Percentiles rank a stretch among this genome's conserved stretches.
These are phyloP conservation scores for Clavariopsis aquatica DNA, from an alignment of 495 filamentous ascomycete species.

Conservation along the genomic window DNA sequence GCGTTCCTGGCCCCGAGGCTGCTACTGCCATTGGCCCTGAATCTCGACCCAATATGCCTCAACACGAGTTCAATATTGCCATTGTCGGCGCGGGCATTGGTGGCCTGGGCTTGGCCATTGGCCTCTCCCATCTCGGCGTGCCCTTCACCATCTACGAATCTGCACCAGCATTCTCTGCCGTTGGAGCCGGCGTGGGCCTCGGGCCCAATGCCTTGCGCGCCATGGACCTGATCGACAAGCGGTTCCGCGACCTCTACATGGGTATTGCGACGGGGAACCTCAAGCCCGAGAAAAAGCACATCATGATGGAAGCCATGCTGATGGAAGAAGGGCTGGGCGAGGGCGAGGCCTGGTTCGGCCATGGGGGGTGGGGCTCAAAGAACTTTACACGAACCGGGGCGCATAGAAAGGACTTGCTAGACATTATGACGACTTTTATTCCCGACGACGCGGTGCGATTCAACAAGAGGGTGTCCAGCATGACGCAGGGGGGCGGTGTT, in stretches of 20 bases:
- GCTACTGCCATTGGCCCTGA: neutral
- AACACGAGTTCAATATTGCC: constrained; percentile 22
- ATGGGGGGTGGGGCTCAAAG: constrained; percentile 14
- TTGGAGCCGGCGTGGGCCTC: constrained; percentile 30
- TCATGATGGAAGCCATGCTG: constrained; percentile 32
- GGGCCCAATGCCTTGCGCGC: constrained; percentile 27
- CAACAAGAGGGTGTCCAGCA: constrained; percentile 19
- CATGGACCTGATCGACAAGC: constrained; percentile 26
- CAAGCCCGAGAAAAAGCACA: constrained; percentile 20
- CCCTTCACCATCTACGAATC: constrained; percentile 33
- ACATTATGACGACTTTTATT: constrained; percentile 31
- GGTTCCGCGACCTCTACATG: constrained; percentile 20
- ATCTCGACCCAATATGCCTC: neutral
- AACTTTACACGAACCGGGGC: constrained; percentile 19
- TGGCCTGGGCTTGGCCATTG: constrained; percentile 30
- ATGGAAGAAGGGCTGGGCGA: constrained; percentile 28
- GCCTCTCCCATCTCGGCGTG: constrained; percentile 18
- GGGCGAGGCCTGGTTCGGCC: constrained; percentile 18
- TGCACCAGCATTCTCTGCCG: constrained; percentile 12
- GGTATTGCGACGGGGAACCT: constrained; percentile 23
- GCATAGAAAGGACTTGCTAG: constrained; percentile 31
- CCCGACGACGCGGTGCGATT: constrained; percentile 14
- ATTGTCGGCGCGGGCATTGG: constrained; percentile 35
- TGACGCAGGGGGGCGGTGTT: constrained; percentile 12
- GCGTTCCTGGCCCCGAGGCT: neutral